These are phyloP conservation scores for Kwoniella bestiolae DNA, from an alignment of 768 basidiomycete genomes.

Conservation along the genomic window DNA sequence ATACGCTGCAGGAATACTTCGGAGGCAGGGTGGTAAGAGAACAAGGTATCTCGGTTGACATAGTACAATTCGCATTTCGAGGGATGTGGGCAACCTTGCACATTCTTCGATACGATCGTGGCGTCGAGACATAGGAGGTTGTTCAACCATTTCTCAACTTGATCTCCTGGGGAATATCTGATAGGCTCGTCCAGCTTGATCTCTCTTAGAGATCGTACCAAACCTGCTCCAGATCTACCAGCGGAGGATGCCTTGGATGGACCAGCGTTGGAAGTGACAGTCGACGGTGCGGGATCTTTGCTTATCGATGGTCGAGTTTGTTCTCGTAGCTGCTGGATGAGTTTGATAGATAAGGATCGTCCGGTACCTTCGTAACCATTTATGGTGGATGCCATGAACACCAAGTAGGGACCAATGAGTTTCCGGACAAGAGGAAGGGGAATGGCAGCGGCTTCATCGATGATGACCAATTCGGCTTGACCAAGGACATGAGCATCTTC, in stretches of 20 bases:
- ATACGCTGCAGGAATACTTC: slow-evolving; percentile 96
- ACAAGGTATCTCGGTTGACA: slow-evolving; percentile 92
- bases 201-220: slow-evolving; percentile 78
- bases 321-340: slow-evolving; percentile 94
- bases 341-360: slow-evolving; percentile 95
- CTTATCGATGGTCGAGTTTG: slow-evolving; percentile 78
- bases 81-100: slow-evolving; percentile 88
- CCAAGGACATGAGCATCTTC: slow-evolving; percentile 97
- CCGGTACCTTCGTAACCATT: slow-evolving; percentile 99
- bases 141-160: slow-evolving; percentile 94
- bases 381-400: slow-evolving; percentile 99
- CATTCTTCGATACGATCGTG: slow-evolving; percentile 62
- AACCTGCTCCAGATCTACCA: slow-evolving; percentile 40
- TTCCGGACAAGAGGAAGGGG: slow-evolving; percentile 93
- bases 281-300: slow-evolving; percentile 63
- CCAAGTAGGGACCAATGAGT: slow-evolving; percentile 90
- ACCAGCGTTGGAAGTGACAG: slow-evolving; percentile 58
- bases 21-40: slow-evolving; percentile 96
- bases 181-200: slow-evolving; percentile 95
- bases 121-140: slow-evolving; percentile 87
- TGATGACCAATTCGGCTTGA: slow-evolving; percentile 95
- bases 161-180: slow-evolving; percentile 82
- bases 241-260: slow-evolving; percentile 59
- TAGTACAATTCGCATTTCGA: slow-evolving; percentile 92
- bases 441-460: slow-evolving; percentile 98